Evolutionary conservation across 2,329 filamentous ascomycete species (phyloP).

Genomic region (Colletotrichum tropicicola): DNA sequence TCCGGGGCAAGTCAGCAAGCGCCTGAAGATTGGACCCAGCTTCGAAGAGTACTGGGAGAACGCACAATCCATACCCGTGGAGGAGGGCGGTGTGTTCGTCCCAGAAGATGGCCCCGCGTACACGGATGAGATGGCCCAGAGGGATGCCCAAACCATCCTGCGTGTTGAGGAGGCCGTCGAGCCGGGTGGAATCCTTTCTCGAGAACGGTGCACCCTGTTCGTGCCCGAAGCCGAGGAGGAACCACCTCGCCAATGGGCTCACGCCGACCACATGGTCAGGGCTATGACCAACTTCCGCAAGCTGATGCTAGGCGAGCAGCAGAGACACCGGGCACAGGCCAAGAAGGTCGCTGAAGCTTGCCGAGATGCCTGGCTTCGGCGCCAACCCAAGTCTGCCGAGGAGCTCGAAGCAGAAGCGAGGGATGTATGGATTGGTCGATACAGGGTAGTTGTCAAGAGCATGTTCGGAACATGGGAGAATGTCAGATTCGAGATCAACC

Average conservation of each 20-base stretch:
- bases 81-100: conserved; percentile 64
- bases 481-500: conserved; percentile 68
- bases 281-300: conserved; percentile 84
- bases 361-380: conserved; percentile 76
- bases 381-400: conserved; percentile 79
- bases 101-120: conserved; percentile 65
- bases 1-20: conserved; percentile 63
- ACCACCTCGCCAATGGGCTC: conserved; percentile 82
- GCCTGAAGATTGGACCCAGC: conserved; percentile 59
- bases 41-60: conserved; percentile 67
- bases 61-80: conserved; percentile 60
- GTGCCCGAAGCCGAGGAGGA: conserved; percentile 78
- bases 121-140: conserved; percentile 68
- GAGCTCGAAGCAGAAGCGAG: conserved; percentile 83
- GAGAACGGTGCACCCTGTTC: conserved; percentile 75
- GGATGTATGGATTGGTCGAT: conserved; percentile 72
- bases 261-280: conserved; percentile 83
- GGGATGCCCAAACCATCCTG: conserved; percentile 75
- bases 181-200: conserved; percentile 78
- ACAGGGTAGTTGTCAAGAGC: conserved; percentile 74
- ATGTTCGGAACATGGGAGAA: conserved; percentile 71
- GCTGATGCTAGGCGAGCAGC: conserved; percentile 81
- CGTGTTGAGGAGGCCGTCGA: conserved; percentile 78
- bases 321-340: conserved; percentile 78
- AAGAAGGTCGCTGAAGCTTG: conserved; percentile 84